Evolutionary conservation across 1,284 basidiomycete species (phyloP), one percentile per base, ranked within the genome.

Genomic region (Meira nashicola): DNA sequence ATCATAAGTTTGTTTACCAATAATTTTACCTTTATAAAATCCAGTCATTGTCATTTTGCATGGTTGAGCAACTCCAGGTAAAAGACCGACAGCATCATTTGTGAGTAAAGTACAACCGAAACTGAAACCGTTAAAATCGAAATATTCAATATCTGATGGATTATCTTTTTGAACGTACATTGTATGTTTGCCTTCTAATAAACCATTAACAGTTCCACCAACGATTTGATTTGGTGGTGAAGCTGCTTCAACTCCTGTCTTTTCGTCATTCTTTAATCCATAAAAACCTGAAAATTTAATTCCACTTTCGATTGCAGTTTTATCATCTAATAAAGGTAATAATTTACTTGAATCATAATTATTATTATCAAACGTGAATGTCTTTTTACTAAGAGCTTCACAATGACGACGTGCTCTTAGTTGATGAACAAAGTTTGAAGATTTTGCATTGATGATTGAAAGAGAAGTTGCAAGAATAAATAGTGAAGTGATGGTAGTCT

Each of bases 11-110:
- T 21, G 5, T 14, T 21, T 19, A 21, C 19, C 28, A 12, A 25
- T 17, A 3, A 21, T 15, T 15, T 38, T 39, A 14, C 51, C 51
- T 41, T 53, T 2, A 15, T 53, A 53, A 21, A 43, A 53, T 7
- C 38, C 51, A 3, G 37, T 53, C 19, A 37, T 28, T 12, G 46
- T 48, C 12, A 48, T 48, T n/a, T n/a, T 48, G 21, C 46, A 48
- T 14, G 46, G 17, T 17, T n/a, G 17, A 17, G 46, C 17, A 19
- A 48, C 21, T 2, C 46, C 21, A 12, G 25, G 12, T n/a, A 25
- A 14, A 48, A 14, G 17, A 25, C 17, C 21, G 12, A 23, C 7
- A 6, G 46, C 12, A 48, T 48, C 46, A 33, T 33, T 33, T 33
- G 28, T 33, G 8, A 33, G 28, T 5, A 48, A 14, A 23, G 46